Conservation (phyloP, 1,284 basidiomycete species). For the Cryptococcus sp. region DNA sequence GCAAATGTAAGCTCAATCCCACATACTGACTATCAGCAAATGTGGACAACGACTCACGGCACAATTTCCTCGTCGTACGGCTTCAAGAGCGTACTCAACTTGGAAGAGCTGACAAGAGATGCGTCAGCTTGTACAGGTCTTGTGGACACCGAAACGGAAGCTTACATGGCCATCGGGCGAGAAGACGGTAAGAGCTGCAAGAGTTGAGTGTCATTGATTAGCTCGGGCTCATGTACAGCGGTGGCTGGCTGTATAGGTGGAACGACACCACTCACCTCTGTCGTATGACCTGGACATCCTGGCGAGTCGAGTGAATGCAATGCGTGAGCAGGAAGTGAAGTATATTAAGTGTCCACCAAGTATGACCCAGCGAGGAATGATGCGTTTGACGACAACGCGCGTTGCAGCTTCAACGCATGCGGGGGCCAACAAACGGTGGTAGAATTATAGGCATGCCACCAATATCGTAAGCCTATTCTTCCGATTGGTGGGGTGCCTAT, state of each 20-base stretch:
- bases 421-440: neutral
- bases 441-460: neutral
- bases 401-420: neutral
- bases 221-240: neutral
- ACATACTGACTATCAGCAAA: neutral
- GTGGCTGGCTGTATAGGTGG: neutral
- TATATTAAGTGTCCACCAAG: neutral
- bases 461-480: too few species aligned
- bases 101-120: slow-evolving; percentile 47
- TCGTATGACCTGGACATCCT: slow-evolving; percentile 55
- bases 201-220: too few species aligned
- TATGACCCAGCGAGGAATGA: neutral
- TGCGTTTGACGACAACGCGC: slow-evolving; percentile 3
- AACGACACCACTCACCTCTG: slow-evolving; percentile 43
- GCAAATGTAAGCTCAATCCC: neutral
- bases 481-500: neutral
- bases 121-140: neutral
- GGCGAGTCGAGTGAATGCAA: neutral
- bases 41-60: slow-evolving; percentile 64
- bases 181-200: slow-evolving; percentile 75
- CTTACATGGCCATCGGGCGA: slow-evolving; percentile 84
- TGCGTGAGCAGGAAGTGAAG: neutral
- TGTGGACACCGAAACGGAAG: neutral
- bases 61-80: slow-evolving; percentile 95
- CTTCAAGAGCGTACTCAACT: slow-evolving; percentile 97